Evolutionary conservation across 768 basidiomycete species (phyloP), one percentile per base, ranked within the genome.

Genomic region (Hemileccinum impolitum): DNA sequence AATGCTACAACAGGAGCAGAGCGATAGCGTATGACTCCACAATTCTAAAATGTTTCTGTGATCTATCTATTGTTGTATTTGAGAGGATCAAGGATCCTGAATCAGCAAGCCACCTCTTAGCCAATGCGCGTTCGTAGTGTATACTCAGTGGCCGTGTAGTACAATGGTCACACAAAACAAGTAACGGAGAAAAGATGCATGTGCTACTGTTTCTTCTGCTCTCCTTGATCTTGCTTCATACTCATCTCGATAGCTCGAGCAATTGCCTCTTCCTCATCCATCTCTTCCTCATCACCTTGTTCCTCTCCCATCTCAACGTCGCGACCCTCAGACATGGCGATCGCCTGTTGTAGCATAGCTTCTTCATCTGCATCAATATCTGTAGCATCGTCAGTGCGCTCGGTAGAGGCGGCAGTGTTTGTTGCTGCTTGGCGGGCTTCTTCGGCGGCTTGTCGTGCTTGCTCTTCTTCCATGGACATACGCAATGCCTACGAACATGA

Each of bases 391-490:
- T 56, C 63, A 3, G 60, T 44, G 15, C 38, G 62, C 32, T 60
- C 46, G 1, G 67, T 41, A 12, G 66, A 43, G 26, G 62, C 36
- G 6, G 66, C 13, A 18, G 62, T 49, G 37, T 63, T 48, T 15
- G 63, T 41, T 32, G 56, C 50, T 26, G 68, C 50, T 17, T 66
- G 73, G 44, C 45, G 67, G 26, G 58, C 59, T 45, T 79, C 72
- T 43, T 70, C 73, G 6, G 76, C 72, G 9, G 75, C 75, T 75
- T 80, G 75, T 12, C 94, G 84, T 15, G 90, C 91, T 61, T 85
- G 83, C 43, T 93, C 92, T 64, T 96, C 94, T 72, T 95, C 90
- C 79, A 98, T 84, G 1, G 94, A 97, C 90, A 98, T 91, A 31
- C 94, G 88, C 36, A 99, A 79, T 10, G 94, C 95, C 94, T 96